Conservation (phyloP, 1,139 yeast species). For the Candida dubliniensis region DNA sequence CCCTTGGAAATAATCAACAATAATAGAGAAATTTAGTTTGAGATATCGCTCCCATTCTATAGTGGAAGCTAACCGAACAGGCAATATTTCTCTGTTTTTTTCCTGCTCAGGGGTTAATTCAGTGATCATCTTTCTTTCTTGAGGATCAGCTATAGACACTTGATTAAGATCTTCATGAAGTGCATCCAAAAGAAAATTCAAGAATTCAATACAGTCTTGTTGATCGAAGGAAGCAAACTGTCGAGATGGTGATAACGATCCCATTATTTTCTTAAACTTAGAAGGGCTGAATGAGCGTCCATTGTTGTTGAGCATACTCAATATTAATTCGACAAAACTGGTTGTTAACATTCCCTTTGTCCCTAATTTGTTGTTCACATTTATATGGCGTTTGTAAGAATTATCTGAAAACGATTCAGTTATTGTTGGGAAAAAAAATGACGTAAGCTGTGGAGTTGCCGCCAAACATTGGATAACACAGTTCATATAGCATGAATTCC, state of each 20-base stretch:
- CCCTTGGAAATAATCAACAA: conserved; percentile 88
- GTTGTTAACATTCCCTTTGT: conserved; percentile 80
- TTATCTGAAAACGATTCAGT: conserved; percentile 24
- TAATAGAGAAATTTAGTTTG: conserved; percentile 78
- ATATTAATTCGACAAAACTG: conserved; percentile 66
- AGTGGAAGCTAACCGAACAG: conserved; percentile 82
- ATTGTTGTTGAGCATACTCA: conserved; percentile 54
- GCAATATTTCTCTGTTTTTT: conserved; percentile 66
- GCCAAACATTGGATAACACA: conserved; percentile 82
- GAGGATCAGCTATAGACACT: conserved; percentile 35
- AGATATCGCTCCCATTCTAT: conserved; percentile 94
- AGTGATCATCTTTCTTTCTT: conserved; percentile 40
- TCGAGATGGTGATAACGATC: conserved; percentile 61
- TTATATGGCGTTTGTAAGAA: conserved; percentile 70
- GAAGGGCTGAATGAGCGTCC: conserved; percentile 54
- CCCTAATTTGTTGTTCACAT: conserved; percentile 74
- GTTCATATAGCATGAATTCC: conserved; percentile 94
- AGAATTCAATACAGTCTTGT: conserved; percentile 92
- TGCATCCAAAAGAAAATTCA: conserved; percentile 80
- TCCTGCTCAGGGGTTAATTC: conserved; percentile 74
- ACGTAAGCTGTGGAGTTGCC: conserved; percentile 44
- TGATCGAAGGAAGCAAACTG: conserved; percentile 76
- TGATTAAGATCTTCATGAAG: conserved; percentile 87
- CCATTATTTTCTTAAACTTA: conserved; percentile 62
- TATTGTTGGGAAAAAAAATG: conserved; percentile 38